Percentiles rank a stretch among this genome's conserved stretches.
Conservation (phyloP, 164 flowering plant species). For the Sedum album region DNA sequence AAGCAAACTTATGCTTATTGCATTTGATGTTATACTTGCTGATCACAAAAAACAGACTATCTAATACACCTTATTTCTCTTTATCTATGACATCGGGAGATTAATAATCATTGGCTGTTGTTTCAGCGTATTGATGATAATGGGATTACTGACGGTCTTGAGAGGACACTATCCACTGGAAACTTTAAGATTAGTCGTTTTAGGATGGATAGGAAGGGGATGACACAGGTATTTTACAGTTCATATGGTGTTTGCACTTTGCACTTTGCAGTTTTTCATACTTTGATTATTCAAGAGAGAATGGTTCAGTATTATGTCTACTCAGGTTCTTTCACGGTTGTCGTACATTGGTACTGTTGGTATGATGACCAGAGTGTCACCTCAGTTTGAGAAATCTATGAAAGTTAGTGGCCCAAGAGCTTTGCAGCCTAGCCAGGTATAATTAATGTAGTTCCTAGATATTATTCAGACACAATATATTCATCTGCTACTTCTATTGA, state of each 20-base stretch:
- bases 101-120: neutral
- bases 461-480: neutral
- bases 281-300: conserved; percentile 2
- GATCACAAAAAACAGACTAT: too few species aligned
- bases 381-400: too few species aligned
- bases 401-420: too few species aligned
- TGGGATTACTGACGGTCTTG: conserved; percentile 55
- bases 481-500: neutral
- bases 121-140: conserved; percentile 28
- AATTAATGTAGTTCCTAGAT: conserved; percentile 5
- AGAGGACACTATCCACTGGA: conserved; percentile 90
- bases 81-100: neutral
- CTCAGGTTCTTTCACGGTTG: conserved; percentile 69
- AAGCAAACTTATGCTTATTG: too few species aligned
- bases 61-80: neutral
- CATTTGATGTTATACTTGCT: too few species aligned
- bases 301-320: conserved; percentile 1
- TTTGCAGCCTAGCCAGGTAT: conserved; percentile 97
- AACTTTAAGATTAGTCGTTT: too few species aligned
- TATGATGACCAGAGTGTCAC: too few species aligned
- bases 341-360: too few species aligned
- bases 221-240: conserved; percentile 65
- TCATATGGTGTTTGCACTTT: too few species aligned
- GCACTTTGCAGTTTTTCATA: neutral
- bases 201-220: too few species aligned